Conservation (phyloP, 108 stramenopile genomes). For the Discostella pseudostelligera region DNA sequence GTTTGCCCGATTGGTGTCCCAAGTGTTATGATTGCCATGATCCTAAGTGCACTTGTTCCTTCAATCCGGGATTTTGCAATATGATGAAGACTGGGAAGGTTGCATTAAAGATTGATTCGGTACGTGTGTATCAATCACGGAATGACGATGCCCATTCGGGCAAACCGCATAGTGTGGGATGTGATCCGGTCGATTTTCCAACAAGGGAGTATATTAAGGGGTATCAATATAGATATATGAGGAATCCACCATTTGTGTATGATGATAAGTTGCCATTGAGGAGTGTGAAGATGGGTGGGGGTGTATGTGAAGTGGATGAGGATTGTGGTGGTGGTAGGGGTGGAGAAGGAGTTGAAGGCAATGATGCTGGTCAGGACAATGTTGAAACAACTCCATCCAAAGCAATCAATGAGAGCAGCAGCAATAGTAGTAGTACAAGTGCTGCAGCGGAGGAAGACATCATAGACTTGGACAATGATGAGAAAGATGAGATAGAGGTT, state of each 20-base stretch:
- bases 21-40: slow-evolving; percentile 89
- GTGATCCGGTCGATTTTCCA: slow-evolving; percentile 84
- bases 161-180: slow-evolving; percentile 76
- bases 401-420: no score
- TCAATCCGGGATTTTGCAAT: slow-evolving; percentile 86
- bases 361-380: slow-evolving; percentile 27
- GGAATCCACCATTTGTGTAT: slow-evolving; percentile 71
- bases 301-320: slow-evolving; percentile 57
- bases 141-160: slow-evolving; percentile 73
- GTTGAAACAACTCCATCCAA: neutral
- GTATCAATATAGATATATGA: slow-evolving; percentile 79
- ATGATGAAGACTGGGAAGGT: slow-evolving; percentile 80
- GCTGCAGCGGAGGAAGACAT: slow-evolving; percentile 30
- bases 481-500: neutral
- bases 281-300: slow-evolving; percentile 76
- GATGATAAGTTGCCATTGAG: slow-evolving; percentile 70
- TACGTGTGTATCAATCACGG: slow-evolving; percentile 87
- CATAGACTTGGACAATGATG: slow-evolving; percentile 31
- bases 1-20: slow-evolving; percentile 75
- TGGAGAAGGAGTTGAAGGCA: no score
- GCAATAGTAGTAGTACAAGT: no score
- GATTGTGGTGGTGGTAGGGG: slow-evolving; percentile 75
- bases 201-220: slow-evolving; percentile 89
- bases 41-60: slow-evolving; percentile 82
- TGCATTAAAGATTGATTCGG: slow-evolving; percentile 79